Percentiles rank a stretch among this genome's conserved stretches.
phyloP scores from a whole-genome alignment of 75 land plant species.

The Pinus taeda region DNA sequence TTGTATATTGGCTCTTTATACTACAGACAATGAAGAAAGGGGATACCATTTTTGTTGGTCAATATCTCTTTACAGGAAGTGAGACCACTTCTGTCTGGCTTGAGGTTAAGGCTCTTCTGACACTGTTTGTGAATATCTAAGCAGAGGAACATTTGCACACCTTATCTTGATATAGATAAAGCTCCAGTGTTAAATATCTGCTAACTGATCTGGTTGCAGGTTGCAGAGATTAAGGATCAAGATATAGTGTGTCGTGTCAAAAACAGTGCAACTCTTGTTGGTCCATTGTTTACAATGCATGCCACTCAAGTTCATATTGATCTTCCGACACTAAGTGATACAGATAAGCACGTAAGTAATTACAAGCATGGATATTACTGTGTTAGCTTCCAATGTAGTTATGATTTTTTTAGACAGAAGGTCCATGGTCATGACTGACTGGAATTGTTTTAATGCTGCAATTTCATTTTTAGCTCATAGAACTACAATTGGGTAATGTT shows the following conservation, averaged over 20 bases:
- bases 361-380: not conserved
- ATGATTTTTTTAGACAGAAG: not conserved
- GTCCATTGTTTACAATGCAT: conserved; percentile 76
- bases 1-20: conserved; percentile 3
- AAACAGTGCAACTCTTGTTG: conserved; percentile 79
- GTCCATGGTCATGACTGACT: not conserved
- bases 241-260: conserved; percentile 81
- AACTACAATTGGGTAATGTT: not conserved
- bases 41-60: conserved; percentile 92
- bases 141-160: not conserved
- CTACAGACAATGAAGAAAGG: conserved; percentile 80
- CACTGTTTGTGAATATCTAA: not conserved
- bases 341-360: conserved; percentile 63
- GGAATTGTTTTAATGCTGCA: not conserved
- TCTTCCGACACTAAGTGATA: conserved; percentile 77
- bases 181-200: not conserved
- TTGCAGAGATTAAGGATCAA: conserved; percentile 61
- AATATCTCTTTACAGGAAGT: conserved; percentile 94
- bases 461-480: not conserved
- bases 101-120: conserved; percentile 48
- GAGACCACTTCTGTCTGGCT: conserved; percentile 98
- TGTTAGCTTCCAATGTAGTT: not conserved
- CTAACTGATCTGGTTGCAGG: conserved; percentile 40
- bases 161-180: not conserved
- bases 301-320: conserved; percentile 75